Percentiles rank a stretch among this genome's conserved stretches.
phyloP scores from a whole-genome alignment of 768 basidiomycete species.

The Termitomyces eurrhizus region DNA sequence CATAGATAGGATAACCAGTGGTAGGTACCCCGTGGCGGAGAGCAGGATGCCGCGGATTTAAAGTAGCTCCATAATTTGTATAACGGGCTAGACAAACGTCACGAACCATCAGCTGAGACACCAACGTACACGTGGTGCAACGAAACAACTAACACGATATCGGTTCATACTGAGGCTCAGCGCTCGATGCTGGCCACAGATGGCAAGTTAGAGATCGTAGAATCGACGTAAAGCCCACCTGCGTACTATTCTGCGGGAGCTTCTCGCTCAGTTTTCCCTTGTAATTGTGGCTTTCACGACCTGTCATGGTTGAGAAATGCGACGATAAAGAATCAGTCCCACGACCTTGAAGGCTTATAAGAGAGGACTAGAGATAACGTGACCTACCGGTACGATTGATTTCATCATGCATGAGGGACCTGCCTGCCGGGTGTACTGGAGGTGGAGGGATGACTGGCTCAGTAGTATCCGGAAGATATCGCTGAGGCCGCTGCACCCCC shows the following conservation, averaged over 20 bases:
- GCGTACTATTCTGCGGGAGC: slow-evolving; percentile 19
- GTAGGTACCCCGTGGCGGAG: background rate
- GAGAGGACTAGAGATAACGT: slow-evolving; percentile 1
- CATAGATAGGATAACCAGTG: background rate
- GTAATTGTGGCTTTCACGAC: slow-evolving; percentile 14
- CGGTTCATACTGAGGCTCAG: slow-evolving; percentile 5
- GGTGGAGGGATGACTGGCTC: background rate
- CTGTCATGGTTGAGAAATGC: slow-evolving; percentile 6
- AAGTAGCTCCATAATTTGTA: slow-evolving; percentile 1
- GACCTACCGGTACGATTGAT: slow-evolving; percentile 10
- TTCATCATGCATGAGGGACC: slow-evolving; percentile 11
- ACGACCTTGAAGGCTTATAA: slow-evolving; percentile 1
- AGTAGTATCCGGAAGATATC: background rate
- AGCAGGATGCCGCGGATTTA: background rate
- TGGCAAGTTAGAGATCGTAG: slow-evolving; percentile 19
- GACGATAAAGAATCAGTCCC: slow-evolving; percentile 9
- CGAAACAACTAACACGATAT: background rate
- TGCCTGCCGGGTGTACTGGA: slow-evolving; percentile 7
- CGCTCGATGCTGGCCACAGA: slow-evolving; percentile 18
- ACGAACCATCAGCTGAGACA: background rate
- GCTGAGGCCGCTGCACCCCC: background rate
- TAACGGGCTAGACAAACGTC: background rate
- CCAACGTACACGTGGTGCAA: background rate
- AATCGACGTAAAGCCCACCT: slow-evolving; percentile 13
- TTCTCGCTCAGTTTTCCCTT: slow-evolving; percentile 9